Percentiles rank a stretch among this genome's conserved stretches.
Evolutionary conservation across 2,329 filamentous ascomycete species (phyloP).

Genomic region (Pestalotiopsis sp.): DNA sequence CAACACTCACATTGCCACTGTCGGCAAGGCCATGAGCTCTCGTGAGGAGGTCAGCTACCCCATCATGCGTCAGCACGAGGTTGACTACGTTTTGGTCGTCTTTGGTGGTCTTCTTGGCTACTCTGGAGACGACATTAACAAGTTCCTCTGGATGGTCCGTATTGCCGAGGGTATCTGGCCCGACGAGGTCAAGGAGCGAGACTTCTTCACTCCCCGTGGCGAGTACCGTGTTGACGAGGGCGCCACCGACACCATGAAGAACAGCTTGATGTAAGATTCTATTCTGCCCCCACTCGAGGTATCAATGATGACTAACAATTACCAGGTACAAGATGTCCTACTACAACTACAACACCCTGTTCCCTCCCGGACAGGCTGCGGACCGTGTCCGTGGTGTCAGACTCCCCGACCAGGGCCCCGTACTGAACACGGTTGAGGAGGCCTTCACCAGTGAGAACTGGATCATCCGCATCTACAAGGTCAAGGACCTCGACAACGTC

Average conservation of each 20-base stretch:
- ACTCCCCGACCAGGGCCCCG: slow-evolving; percentile 82
- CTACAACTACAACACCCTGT: slow-evolving; percentile 93
- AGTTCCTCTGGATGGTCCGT: slow-evolving; percentile 99
- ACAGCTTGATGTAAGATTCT: slow-evolving; percentile 89
- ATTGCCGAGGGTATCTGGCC: slow-evolving; percentile 99
- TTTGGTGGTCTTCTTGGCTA: slow-evolving; percentile 96
- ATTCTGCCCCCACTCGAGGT: not conserved
- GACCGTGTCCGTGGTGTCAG: slow-evolving; percentile 85
- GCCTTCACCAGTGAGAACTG: slow-evolving; percentile 99
- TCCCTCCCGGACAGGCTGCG: slow-evolving; percentile 85
- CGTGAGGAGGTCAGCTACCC: slow-evolving; percentile 97
- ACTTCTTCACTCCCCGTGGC: slow-evolving; percentile 91
- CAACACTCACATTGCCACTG: slow-evolving; percentile 98
- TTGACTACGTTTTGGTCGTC: slow-evolving; percentile 97
- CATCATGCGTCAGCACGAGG: slow-evolving; percentile 97
- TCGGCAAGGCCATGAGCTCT: slow-evolving; percentile 98
- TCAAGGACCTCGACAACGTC: slow-evolving; percentile 97
- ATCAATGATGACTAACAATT: slow-evolving; percentile 26
- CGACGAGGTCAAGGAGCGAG: slow-evolving; percentile 96
- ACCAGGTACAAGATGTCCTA: slow-evolving; percentile 99
- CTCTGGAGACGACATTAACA: slow-evolving; percentile 98
- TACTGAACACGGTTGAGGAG: slow-evolving; percentile 89
- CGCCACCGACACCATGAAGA: slow-evolving; percentile 96
- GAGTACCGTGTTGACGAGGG: slow-evolving; percentile 95
- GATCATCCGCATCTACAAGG: slow-evolving; percentile 99